Evolutionary conservation across 768 basidiomycete species (phyloP).

Genomic region (Rhizopogon vinicolor): DNA sequence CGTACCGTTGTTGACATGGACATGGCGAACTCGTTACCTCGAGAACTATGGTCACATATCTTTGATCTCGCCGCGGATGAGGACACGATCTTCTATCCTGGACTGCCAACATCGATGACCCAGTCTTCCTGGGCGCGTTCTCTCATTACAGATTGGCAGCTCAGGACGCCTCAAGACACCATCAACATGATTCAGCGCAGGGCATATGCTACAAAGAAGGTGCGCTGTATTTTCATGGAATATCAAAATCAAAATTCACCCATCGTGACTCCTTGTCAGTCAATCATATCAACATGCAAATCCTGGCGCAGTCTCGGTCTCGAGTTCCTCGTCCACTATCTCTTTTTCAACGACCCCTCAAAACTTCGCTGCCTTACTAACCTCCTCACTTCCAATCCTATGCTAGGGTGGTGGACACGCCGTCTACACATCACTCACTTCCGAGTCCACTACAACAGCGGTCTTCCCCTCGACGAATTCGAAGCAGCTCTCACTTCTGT

Average conservation of each 20-base stretch:
- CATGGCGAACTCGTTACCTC: conserved; percentile 45
- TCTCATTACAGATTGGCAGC: conserved; percentile 41
- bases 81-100: conserved; percentile 59
- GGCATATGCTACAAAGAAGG: conserved; percentile 67
- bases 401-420: conserved; percentile 66
- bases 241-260: too few species aligned
- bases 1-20: too few species aligned
- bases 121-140: conserved; percentile 63
- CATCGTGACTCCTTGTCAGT: conserved; percentile 30
- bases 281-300: conserved; percentile 64
- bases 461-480: conserved; percentile 41
- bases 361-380: conserved; percentile 48
- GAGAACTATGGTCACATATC: conserved; percentile 66
- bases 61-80: conserved; percentile 71
- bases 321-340: conserved; percentile 63
- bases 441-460: conserved; percentile 28
- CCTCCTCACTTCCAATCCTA: conserved; percentile 46
- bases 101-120: conserved; percentile 57
- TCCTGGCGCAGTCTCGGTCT: conserved; percentile 57
- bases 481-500: conserved; percentile 53
- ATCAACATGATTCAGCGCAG: conserved; percentile 52
- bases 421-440: conserved; percentile 67
- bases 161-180: conserved; percentile 58
- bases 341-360: conserved; percentile 61
- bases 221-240: conserved; percentile 19